phyloP scores from a whole-genome alignment of 768 basidiomycete species.

The Serendipita sp. region DNA sequence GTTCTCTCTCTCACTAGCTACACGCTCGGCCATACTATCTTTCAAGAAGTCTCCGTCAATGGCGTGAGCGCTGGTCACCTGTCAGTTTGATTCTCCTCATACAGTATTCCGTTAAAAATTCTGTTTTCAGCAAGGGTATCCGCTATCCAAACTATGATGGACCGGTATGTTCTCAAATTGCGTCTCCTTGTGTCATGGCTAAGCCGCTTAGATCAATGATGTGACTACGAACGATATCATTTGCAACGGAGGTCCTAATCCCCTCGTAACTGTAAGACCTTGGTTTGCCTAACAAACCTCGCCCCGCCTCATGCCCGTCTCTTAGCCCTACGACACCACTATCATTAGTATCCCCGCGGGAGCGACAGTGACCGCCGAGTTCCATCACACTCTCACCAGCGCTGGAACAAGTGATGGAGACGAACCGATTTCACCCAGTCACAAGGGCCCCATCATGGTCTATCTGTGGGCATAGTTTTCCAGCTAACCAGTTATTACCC shows the following conservation, averaged over 20 bases:
- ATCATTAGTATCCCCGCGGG: conserved; percentile 37
- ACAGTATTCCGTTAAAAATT: background rate
- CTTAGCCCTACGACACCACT: background rate
- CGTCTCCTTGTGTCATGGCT: background rate
- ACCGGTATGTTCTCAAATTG: conserved; percentile 9
- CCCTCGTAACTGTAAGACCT: conserved; percentile 16
- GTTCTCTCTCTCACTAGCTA: background rate
- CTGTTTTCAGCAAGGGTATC: conserved; percentile 20
- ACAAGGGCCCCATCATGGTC: conserved; percentile 33
- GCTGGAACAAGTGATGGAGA: conserved; percentile 30
- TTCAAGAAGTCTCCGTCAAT: conserved; percentile 31
- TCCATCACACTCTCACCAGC: conserved; percentile 32
- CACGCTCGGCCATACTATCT: background rate
- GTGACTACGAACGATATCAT: conserved; percentile 28
- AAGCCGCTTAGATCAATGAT: conserved; percentile 24
- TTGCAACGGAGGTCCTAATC: conserved; percentile 46
- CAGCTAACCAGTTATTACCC: background rate
- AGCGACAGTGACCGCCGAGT: conserved; percentile 34
- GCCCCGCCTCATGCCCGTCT: background rate
- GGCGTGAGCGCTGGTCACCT: conserved; percentile 20
- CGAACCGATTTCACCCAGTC: conserved; percentile 32
- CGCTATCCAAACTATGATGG: conserved; percentile 26
- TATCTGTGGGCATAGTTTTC: conserved; percentile 29
- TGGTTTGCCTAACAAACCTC: conserved; percentile 10
- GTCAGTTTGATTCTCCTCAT: background rate